These are phyloP conservation scores for Fragaria nilgerrensis DNA, from an alignment of 306 rosid species.

Conservation along the genomic window DNA sequence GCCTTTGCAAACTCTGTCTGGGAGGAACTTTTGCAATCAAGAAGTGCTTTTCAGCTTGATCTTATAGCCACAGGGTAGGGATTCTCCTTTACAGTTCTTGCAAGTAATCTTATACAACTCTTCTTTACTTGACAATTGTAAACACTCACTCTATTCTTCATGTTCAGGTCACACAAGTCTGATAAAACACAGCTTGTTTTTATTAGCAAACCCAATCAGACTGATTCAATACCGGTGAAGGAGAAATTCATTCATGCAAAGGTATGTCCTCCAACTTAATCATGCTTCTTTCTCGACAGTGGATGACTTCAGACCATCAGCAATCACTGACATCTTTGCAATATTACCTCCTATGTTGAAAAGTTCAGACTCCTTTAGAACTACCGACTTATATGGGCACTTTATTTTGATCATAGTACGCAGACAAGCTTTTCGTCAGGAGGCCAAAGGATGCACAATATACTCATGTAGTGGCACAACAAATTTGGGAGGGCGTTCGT, in stretches of 20 bases:
- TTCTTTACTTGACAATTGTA: slow-evolving; percentile 27
- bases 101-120: neutral
- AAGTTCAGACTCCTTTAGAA: slow-evolving; percentile 11
- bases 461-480: slow-evolving; percentile 68
- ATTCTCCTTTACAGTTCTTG: slow-evolving; percentile 33
- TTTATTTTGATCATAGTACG: slow-evolving; percentile 62
- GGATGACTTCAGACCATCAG: neutral
- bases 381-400: neutral
- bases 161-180: slow-evolving; percentile 69
- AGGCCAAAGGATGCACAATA: slow-evolving; percentile 78
- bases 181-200: slow-evolving; percentile 60
- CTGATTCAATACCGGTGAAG: slow-evolving; percentile 87
- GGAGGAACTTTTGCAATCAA: slow-evolving; percentile 96
- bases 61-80: slow-evolving; percentile 84
- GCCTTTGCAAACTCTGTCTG: slow-evolving; percentile 94
- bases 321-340: neutral
- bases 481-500: slow-evolving; percentile 88
- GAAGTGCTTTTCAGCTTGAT: slow-evolving; percentile 88
- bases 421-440: slow-evolving; percentile 85
- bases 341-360: slow-evolving; percentile 13
- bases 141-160: slow-evolving; percentile 34
- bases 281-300: neutral
- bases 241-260: slow-evolving; percentile 98
- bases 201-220: slow-evolving; percentile 74
- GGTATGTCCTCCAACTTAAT: slow-evolving; percentile 40